Evolutionary conservation across 2,329 filamentous ascomycete species (phyloP), one percentile per base, ranked within the genome.

Genomic region (Xenoacremonium recifei): DNA sequence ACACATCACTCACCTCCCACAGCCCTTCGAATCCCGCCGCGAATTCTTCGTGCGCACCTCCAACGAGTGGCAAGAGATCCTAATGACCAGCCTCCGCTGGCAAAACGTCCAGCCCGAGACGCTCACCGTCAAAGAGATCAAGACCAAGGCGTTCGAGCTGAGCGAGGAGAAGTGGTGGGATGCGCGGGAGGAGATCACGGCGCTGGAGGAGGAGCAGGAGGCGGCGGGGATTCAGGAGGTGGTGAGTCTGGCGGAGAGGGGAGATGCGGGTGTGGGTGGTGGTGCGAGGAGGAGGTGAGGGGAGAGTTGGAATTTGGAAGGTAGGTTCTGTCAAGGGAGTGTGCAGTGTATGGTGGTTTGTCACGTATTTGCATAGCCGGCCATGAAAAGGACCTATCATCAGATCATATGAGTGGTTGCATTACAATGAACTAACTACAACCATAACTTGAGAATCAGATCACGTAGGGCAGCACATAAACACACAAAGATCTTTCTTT

Each of bases 131-230:
- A 99, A 99, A 73, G 93, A 97, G 71, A 83, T 97, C 58, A 90
- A 95, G 65, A 86, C 91, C 58, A 84, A 82, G 62, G 93, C 90
- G 1, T 99, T 96, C 63, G 85, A 89, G 60, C 77, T 89, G 50
- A 91, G 91, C 30, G 93, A 99, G 67, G 87, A 91, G 69, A 96
- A 95, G 65, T 99, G 93, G 93, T 99, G 93, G 93, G 93, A 96
- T 73, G 90, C 86, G 62, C 80, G 93, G 56, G 93, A 99, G 70
- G 92, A 97, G 69, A 87, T 99, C 52, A 86, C 84, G 40, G 86
- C 82, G 6, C 67, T 97, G 59, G 93, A 99, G 68, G 92, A 96
- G 67, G 92, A 96, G 70, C 90, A 97, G 71, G 92, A 96, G 67
- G 91, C 87, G 36, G 89, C 90, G 23, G 91, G 93, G 9, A 96